phyloP scores from a whole-genome alignment of 2,329 filamentous ascomycete genomes.

The Aspergillus fumigatus region DNA sequence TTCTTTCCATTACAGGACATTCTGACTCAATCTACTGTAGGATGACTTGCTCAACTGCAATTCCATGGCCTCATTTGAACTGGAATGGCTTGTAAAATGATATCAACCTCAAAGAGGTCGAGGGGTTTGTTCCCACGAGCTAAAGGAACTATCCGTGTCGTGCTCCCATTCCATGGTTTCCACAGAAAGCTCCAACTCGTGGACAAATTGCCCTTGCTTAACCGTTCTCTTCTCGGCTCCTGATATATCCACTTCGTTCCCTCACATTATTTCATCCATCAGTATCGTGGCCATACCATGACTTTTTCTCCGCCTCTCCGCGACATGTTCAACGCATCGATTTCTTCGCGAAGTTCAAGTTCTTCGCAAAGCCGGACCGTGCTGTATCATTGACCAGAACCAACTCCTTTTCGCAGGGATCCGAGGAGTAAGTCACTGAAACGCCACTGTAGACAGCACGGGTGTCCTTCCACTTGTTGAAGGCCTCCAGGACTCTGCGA shows the following conservation, averaged over 20 bases:
- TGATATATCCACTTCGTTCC: not conserved
- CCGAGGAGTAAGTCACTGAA: slow-evolving; percentile 35
- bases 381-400: slow-evolving; percentile 21
- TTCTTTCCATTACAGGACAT: not conserved
- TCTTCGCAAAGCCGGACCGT: slow-evolving; percentile 13
- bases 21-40: not conserved
- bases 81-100: not conserved
- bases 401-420: slow-evolving; percentile 39
- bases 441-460: slow-evolving; percentile 29
- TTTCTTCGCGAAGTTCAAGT: slow-evolving; percentile 14
- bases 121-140: not conserved
- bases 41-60: not conserved
- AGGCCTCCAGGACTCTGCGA: slow-evolving; percentile 30
- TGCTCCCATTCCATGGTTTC: not conserved
- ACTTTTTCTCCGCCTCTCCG: not conserved
- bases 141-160: not conserved
- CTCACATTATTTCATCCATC: not conserved
- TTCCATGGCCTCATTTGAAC: not conserved
- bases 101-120: not conserved
- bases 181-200: not conserved
- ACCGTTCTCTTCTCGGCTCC: not conserved
- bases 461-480: slow-evolving; percentile 24
- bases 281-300: not conserved
- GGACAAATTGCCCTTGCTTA: not conserved
- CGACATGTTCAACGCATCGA: slow-evolving; percentile 8